Conservation (phyloP, 176 grass and related monocot genomes). For the Carex kokanica region DNA sequence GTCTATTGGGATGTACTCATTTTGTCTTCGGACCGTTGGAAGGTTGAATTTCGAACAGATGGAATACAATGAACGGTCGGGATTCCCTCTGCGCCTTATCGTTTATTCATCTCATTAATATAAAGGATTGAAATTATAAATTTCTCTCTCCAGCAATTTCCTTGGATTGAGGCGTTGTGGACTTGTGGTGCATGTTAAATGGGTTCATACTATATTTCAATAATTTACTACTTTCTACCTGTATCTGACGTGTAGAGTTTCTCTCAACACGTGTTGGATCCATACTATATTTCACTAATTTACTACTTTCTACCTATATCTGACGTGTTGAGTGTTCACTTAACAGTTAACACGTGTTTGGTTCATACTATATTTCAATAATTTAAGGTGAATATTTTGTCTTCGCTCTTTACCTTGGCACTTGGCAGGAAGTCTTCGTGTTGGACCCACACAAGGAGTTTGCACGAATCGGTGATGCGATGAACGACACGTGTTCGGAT, state of each 20-base stretch:
- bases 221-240: not conserved
- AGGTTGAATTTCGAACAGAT: constrained; percentile 10
- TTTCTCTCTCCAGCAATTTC: not conserved
- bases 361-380: not conserved
- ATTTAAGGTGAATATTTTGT: not conserved
- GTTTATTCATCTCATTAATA: not conserved
- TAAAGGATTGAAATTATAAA: not conserved
- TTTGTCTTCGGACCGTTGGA: constrained; percentile 12
- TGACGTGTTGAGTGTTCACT: not conserved
- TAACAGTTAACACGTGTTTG: too few relatives aligned
- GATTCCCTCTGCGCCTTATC: constrained; percentile 20
- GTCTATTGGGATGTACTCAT: not conserved
- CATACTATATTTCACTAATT: not conserved
- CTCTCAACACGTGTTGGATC: too few relatives aligned
- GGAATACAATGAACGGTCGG: not conserved
- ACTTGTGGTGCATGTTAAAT: constrained; percentile 9
- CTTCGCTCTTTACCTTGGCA: too few relatives aligned
- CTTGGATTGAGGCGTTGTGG: not conserved
- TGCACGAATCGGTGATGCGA: not conserved
- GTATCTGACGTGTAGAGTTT: not conserved
- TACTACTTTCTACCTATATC: not conserved
- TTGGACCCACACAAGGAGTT: not conserved
- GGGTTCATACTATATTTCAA: not conserved
- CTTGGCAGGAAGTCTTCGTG: not conserved
- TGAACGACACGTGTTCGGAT: not conserved